phyloP scores from a whole-genome alignment of 23 red algal species.

The Gracilaria domingensis region DNA sequence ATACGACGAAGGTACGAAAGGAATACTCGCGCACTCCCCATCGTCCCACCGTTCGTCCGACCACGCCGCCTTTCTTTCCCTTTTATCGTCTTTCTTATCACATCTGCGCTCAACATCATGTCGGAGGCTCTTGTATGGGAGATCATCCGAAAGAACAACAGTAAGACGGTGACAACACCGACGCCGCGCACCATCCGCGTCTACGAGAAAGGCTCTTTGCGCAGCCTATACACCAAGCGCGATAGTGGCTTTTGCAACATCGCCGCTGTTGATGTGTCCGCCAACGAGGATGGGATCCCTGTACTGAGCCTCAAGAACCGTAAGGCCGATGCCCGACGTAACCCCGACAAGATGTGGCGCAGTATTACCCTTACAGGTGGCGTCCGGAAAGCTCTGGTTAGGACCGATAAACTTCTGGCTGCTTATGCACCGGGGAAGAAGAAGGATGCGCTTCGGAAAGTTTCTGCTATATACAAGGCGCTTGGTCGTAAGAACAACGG shows the following conservation, averaged over 20 bases:
- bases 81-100: background rate
- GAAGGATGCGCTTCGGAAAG: slow-evolving; percentile 50
- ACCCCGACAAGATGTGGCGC: slow-evolving; percentile 74
- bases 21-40: too few species aligned
- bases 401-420: slow-evolving; percentile 40
- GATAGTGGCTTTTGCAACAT: slow-evolving; percentile 56
- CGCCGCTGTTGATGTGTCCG: slow-evolving; percentile 56
- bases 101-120: slow-evolving; percentile 11
- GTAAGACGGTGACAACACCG: slow-evolving; percentile 22
- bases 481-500: slow-evolving; percentile 34
- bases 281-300: slow-evolving; percentile 68
- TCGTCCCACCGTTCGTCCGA: background rate
- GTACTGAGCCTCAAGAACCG: slow-evolving; percentile 59
- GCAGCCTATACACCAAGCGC: background rate
- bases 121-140: slow-evolving; percentile 67
- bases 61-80: background rate
- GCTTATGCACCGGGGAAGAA: slow-evolving; percentile 21
- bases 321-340: slow-evolving; percentile 33
- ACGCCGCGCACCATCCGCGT: slow-evolving; percentile 29
- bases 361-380: slow-evolving; percentile 56
- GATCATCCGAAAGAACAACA: slow-evolving; percentile 47
- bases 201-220: slow-evolving; percentile 61
- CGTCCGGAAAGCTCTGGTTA: slow-evolving; percentile 53
- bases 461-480: slow-evolving; percentile 51
- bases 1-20: too few species aligned